Evolutionary conservation across 2,329 filamentous ascomycete species (phyloP).

Genomic region (Sclerotinia borealis): DNA sequence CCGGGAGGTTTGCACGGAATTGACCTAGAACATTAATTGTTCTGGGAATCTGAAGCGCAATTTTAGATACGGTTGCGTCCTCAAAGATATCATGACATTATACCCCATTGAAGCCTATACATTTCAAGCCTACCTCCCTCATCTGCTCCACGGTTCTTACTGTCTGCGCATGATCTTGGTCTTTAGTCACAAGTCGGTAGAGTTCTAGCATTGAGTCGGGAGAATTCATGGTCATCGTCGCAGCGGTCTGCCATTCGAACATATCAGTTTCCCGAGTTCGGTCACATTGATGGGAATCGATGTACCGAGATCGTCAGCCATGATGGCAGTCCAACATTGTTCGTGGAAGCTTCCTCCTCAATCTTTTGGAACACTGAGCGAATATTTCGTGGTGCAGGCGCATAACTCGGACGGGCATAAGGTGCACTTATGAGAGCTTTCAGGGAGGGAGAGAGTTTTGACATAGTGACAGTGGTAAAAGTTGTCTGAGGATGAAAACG

Average conservation of each 20-base stretch:
- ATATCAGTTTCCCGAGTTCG: background rate
- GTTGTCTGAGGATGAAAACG: background rate
- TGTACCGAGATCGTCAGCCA: slow-evolving; percentile 62
- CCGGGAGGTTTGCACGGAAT: slow-evolving; percentile 59
- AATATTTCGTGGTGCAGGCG: slow-evolving; percentile 58
- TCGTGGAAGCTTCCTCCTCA: slow-evolving; percentile 54
- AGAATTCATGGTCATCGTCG: slow-evolving; percentile 82
- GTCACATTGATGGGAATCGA: background rate
- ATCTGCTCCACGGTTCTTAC: slow-evolving; percentile 56
- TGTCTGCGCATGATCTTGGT: slow-evolving; percentile 22
- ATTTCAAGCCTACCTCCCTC: slow-evolving; percentile 69
- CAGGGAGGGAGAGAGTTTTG: slow-evolving; percentile 64
- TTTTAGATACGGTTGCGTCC: background rate
- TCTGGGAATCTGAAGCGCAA: slow-evolving; percentile 53
- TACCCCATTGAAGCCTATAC: slow-evolving; percentile 68
- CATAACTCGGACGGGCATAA: slow-evolving; percentile 58
- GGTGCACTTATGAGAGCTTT: slow-evolving; percentile 70
- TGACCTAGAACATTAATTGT: slow-evolving; percentile 76
- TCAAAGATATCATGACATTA: background rate
- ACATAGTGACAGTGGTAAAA: slow-evolving; percentile 44
- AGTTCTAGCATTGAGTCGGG: slow-evolving; percentile 65
- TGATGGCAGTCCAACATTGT: slow-evolving; percentile 55
- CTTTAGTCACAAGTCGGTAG: slow-evolving; percentile 23
- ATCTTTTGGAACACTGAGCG: slow-evolving; percentile 58
- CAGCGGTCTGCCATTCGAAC: slow-evolving; percentile 53